Percentiles rank a stretch among this genome's conserved stretches.
Evolutionary conservation across 129 eudicot species (phyloP).

Genomic region (Centaurea solstitialis): DNA sequence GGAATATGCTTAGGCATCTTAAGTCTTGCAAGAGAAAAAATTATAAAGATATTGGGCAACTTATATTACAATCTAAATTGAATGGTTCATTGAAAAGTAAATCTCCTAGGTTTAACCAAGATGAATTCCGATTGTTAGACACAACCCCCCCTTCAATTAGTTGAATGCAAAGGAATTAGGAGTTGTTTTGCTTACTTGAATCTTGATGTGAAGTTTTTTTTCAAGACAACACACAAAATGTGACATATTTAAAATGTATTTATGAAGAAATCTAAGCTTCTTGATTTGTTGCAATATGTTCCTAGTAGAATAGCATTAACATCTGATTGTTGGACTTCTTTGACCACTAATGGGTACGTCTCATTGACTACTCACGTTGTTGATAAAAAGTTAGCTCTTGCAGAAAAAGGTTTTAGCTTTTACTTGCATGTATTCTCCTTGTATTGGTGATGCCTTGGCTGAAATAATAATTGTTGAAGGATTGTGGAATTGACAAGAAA

Average conservation of each 20-base stretch:
- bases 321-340: too few relatives aligned
- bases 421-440: too few relatives aligned
- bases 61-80: neutral
- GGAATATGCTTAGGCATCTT: neutral
- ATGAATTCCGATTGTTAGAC: neutral
- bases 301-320: too few relatives aligned
- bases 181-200: neutral
- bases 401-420: too few relatives aligned
- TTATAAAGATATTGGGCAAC: neutral
- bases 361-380: too few relatives aligned
- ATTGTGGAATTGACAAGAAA: too few relatives aligned
- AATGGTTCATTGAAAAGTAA: neutral
- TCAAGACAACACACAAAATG: too few relatives aligned
- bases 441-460: too few relatives aligned
- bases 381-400: too few relatives aligned
- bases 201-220: too few relatives aligned
- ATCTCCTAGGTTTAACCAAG: neutral
- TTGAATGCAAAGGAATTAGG: neutral
- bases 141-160: neutral
- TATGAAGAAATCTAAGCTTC: neutral
- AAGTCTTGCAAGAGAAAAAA: neutral
- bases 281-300: neutral
- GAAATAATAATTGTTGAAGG: too few relatives aligned
- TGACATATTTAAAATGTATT: neutral
- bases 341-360: too few relatives aligned